Base-by-base conservation (phyloP, 148 eudicot genomes). In the Persicaria tinctoria region DNA sequence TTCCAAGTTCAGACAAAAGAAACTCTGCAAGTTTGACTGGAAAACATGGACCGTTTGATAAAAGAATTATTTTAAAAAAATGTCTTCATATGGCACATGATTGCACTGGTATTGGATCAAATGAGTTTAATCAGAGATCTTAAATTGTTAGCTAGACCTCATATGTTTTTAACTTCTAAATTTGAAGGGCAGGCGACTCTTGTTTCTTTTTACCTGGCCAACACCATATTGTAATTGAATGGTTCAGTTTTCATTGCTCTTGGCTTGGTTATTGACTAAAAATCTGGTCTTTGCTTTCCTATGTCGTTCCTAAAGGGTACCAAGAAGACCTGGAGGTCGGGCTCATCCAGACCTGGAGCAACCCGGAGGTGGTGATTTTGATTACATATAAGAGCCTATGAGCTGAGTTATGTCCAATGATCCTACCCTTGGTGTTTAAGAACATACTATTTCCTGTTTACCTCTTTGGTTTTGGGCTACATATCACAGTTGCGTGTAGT, bases 301-400 rank as follows among this genome's bases (percentile, higher is more conserved):
- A n/a, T 27, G 12, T 14, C 44, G 70, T 66, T 44, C 6, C 13
- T 70, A 45, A 76, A 93, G 96, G 82, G 72, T 82, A 53, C 96
- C 96, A 49, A 78, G 86, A 76, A 84, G 87, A 74, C 89, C 89
- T 11, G 85, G 87, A 10, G 77, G 92, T 63, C 84, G 92, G 74
- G 73, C 79, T 38, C 90, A 93, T 81, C 98, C 98, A 5, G 98
- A 93, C 76, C 85, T 93, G 69, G 86, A 90, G 79, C 98, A 85
- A 51, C 89, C 87, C 55, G 84, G 85, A 32, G 78, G 82, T 75
- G 87, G 85, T 66, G 97, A 83, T 56, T 78, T 83, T 51, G 96
- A 90, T 79, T 90, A 70, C 49, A 90, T 93, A 53, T 90, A 81
- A 63, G 77, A 32, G 47, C 70, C 44, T 17, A 60, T 17, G 44